These are phyloP conservation scores for Aristolochia contorta DNA, from an alignment of 164 flowering plant genomes.

Conservation along the genomic window DNA sequence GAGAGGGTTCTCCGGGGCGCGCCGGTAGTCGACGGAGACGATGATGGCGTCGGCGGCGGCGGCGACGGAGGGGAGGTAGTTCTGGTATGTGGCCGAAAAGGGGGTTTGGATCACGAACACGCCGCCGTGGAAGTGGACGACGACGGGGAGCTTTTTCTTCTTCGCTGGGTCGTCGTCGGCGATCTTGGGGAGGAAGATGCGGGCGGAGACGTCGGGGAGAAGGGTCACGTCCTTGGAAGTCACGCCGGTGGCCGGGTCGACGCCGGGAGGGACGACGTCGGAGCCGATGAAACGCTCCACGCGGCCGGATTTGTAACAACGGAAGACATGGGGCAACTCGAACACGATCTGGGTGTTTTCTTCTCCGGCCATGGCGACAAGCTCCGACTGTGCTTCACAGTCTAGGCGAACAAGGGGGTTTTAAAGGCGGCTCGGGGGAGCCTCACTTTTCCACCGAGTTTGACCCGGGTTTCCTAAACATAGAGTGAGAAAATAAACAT, in stretches of 20 bases:
- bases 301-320: conserved; percentile 17
- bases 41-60: conserved; percentile 18
- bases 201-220: conserved; percentile 6
- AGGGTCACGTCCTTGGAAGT: no score
- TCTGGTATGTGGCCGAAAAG: conserved; percentile 19
- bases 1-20: conserved; percentile 43
- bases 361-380: conserved; percentile 21
- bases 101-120: conserved; percentile 39
- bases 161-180: background rate
- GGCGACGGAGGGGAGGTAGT: conserved; percentile 20
- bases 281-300: conserved; percentile 15
- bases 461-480: no score
- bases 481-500: no score
- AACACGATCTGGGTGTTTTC: background rate
- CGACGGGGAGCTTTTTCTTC: conserved; percentile 27
- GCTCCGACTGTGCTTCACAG: background rate
- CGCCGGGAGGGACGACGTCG: conserved; percentile 11
- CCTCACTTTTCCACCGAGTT: no score
- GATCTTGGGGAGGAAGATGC: conserved; percentile 14
- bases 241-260: conserved; percentile 12
- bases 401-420: no score
- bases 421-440: no score
- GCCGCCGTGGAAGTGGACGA: conserved; percentile 55
- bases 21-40: conserved; percentile 43
- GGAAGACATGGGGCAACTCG: background rate